These are phyloP conservation scores for Tulasnella sp. DNA, from an alignment of 768 basidiomycete species.

Conservation along the genomic window DNA sequence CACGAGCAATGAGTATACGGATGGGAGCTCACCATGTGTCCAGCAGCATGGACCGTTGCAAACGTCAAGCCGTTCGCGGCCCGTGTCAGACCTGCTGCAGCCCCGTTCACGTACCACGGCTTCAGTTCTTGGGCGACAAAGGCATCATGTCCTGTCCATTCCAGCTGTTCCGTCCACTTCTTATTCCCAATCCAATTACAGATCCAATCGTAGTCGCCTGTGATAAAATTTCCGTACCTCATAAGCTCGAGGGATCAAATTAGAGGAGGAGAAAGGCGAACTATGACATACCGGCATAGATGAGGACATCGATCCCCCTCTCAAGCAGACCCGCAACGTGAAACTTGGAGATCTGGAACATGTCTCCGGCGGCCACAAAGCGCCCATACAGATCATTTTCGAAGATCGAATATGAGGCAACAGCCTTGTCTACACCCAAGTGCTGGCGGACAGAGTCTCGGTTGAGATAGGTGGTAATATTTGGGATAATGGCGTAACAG, in stretches of 20 bases:
- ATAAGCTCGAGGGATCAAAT: not conserved
- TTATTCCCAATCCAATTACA: constrained; percentile 30
- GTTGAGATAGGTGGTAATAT: constrained; percentile 53
- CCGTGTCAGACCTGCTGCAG: constrained; percentile 22
- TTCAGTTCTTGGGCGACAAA: constrained; percentile 23
- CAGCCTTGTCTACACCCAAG: constrained; percentile 48
- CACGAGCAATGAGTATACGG: too few relatives aligned
- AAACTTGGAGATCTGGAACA: not conserved
- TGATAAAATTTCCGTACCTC: not conserved
- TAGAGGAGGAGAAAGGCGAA: not conserved
- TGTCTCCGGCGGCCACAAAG: constrained; percentile 52
- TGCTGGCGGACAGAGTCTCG: constrained; percentile 39
- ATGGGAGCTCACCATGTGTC: constrained; percentile 26
- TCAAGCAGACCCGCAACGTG: constrained; percentile 64
- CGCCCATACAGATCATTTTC: constrained; percentile 37
- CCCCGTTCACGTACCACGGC: constrained; percentile 29
- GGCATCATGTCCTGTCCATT: constrained; percentile 28
- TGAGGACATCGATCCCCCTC: constrained; percentile 57
- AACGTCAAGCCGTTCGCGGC: constrained; percentile 25
- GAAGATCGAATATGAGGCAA: constrained; percentile 48
- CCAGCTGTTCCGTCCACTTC: constrained; percentile 27
- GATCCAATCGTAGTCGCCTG: constrained; percentile 21
- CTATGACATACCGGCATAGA: constrained; percentile 5
- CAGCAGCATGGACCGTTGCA: constrained; percentile 22
- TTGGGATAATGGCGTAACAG: constrained; percentile 40